phyloP scores from a whole-genome alignment of 2,329 filamentous ascomycete species.

The Hypoxylon sp. region DNA sequence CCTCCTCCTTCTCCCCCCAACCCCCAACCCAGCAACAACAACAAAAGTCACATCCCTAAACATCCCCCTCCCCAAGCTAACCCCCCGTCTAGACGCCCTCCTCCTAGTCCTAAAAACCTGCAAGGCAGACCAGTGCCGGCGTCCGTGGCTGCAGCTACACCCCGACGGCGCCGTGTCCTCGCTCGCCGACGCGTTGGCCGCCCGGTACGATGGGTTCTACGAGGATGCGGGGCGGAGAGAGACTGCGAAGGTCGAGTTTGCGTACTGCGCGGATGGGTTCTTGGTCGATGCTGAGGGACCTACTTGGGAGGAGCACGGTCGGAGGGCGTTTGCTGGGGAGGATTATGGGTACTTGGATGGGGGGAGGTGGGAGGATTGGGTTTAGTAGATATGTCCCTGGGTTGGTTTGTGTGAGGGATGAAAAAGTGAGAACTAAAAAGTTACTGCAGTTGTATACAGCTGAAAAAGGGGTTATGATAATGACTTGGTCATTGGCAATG shows the following conservation, averaged over 20 bases:
- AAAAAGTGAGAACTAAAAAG: no score
- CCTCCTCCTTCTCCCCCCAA: no score
- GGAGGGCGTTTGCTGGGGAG: conserved; percentile 17
- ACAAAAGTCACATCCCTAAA: conserved; percentile 15
- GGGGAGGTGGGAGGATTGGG: conserved; percentile 41
- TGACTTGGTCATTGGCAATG: no score
- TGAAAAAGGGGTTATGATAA: no score
- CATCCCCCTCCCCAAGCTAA: conserved; percentile 44
- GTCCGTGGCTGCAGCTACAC: conserved; percentile 59
- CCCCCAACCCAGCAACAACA: conserved; percentile 41
- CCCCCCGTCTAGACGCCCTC: conserved; percentile 56
- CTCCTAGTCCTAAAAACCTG: conserved; percentile 62
- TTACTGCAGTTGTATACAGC: no score
- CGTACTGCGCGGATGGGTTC: conserved; percentile 51
- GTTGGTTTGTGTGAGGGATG: not conserved
- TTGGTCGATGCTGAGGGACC: conserved; percentile 39
- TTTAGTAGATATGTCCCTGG: conserved; percentile 7
- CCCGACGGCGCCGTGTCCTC: conserved; percentile 53
- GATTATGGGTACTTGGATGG: conserved; percentile 29
- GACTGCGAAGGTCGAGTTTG: conserved; percentile 53
- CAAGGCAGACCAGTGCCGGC: conserved; percentile 51
- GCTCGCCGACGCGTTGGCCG: conserved; percentile 54
- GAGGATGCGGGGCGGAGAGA: conserved; percentile 34
- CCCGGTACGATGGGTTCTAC: conserved; percentile 56
- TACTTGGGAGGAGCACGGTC: conserved; percentile 33